Evolutionary conservation across 2,329 filamentous ascomycete species (phyloP), one percentile per base, ranked within the genome.

Genomic region (Calonectria pseudoreteaudii): DNA sequence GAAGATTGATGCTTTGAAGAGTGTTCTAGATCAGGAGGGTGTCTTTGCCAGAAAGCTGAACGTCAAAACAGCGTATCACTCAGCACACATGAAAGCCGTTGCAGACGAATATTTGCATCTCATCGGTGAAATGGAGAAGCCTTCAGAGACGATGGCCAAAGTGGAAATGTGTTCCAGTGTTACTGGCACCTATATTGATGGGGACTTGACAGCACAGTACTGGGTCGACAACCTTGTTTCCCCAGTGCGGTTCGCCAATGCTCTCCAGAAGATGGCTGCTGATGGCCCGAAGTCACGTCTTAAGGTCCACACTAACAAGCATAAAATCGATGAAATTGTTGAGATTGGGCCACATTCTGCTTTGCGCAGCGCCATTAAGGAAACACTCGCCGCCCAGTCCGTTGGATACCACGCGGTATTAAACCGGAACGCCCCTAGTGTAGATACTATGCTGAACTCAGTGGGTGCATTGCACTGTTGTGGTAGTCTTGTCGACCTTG

Each of bases 211-310:
- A 82, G 85, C 85, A 2, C 79, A 81, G 1, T 87, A 89, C 79
- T 88, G 88, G 87, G 85, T 88, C 1, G 84, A 85, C 26, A 87
- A 87, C 67, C 75, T 87, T 28, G 82, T 83, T 0, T 82, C 82
- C 6, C 81, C 86, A 0, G 84, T 89, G 8, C 81, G 82, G 16
- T 89, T 89, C 73, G 87, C 88, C 68, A 56, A 77, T 44, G 68
- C 71, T 60, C 26, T 75, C 53, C 18, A 60, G 34, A 13, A 41
- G 53, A 18, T 65, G 38, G 50, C 68, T n/a, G 67, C n/a, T 28
- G 28, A 62, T 5, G 47, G 31, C 30, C n/a, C 30, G 20, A 38
- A 20, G 23, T 6, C 7, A 9, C 16, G 41, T 58, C 7, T 36
- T 64, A 14, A 60, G 18, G 16, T 66, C 31, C 20, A 49, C 31